Conservation (phyloP, 345 rosid genomes). For the Eucalyptus fibrosa region DNA sequence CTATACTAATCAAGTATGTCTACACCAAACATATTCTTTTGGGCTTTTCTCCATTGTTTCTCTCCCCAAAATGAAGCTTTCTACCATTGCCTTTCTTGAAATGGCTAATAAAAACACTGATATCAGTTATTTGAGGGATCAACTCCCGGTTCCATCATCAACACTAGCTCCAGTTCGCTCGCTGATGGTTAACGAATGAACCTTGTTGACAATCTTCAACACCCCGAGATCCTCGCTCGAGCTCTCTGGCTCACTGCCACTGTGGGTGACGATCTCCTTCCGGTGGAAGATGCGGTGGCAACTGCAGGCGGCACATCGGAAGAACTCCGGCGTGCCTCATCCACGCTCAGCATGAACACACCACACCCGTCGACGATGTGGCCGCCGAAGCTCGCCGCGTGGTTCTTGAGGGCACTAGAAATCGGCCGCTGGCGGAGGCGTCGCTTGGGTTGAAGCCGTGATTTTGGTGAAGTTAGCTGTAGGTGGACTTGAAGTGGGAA, state of each 20-base stretch:
- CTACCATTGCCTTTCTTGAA: neutral
- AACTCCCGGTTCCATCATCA: neutral
- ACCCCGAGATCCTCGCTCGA: too few relatives aligned
- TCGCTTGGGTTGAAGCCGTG: constrained; percentile 8
- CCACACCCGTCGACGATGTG: constrained; percentile 17
- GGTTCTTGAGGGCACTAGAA: constrained; percentile 12
- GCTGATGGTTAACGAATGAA: neutral
- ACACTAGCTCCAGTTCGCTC: neutral
- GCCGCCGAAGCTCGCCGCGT: constrained; percentile 4
- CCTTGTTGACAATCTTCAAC: neutral
- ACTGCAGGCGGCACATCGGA: constrained; percentile 14
- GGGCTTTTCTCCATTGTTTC: neutral
- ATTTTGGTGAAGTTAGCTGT: neutral
- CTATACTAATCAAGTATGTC: neutral
- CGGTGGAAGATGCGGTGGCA: constrained; percentile 25
- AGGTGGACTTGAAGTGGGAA: neutral
- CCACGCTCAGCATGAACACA: constrained; percentile 18
- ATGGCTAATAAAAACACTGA: neutral
- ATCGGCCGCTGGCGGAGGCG: neutral
- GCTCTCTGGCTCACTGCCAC: neutral
- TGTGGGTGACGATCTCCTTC: constrained; percentile 6
- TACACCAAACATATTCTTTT: neutral
- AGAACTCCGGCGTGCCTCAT: constrained; percentile 4
- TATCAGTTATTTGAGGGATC: neutral
- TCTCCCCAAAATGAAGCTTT: neutral